These are phyloP conservation scores for Juglanconis oblonga DNA, from an alignment of 2,329 filamentous ascomycete species.

Conservation along the genomic window DNA sequence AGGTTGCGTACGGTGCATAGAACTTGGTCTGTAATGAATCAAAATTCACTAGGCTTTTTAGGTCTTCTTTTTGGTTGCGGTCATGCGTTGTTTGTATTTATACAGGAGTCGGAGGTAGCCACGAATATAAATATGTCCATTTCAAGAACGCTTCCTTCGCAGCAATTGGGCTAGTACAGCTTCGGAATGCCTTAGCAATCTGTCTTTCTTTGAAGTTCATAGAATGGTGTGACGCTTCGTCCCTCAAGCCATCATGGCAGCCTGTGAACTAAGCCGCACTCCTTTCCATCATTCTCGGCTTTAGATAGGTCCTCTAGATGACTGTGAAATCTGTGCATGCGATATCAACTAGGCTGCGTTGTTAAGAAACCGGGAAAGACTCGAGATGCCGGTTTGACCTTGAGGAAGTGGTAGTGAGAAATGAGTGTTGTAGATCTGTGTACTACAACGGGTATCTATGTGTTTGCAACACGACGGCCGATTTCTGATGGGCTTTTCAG, in stretches of 20 bases:
- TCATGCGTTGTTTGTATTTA: constrained; percentile 27
- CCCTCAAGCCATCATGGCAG: no score
- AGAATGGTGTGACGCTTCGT: no score
- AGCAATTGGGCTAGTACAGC: neutral
- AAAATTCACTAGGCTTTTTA: constrained; percentile 26
- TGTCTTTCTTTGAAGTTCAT: no score
- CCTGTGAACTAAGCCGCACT: no score
- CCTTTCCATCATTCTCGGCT: no score
- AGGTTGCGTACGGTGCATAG: constrained; percentile 58
- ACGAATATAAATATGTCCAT: constrained; percentile 20
- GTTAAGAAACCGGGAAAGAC: neutral
- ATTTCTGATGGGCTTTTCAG: no score
- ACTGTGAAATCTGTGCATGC: no score
- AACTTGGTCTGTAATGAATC: constrained; percentile 19
- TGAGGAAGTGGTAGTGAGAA: neutral
- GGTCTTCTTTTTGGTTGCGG: constrained; percentile 31
- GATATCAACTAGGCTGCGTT: neutral
- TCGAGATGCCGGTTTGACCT: no score
- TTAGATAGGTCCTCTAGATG: no score
- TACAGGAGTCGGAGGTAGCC: constrained; percentile 18
- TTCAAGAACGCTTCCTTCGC: neutral
- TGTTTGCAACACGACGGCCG: no score
- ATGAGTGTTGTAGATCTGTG: neutral
- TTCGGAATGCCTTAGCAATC: no score
- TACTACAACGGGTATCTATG: neutral